Evolutionary conservation across 2,329 filamentous ascomycete species (phyloP).

Genomic region (Scedosporium minutisporum): DNA sequence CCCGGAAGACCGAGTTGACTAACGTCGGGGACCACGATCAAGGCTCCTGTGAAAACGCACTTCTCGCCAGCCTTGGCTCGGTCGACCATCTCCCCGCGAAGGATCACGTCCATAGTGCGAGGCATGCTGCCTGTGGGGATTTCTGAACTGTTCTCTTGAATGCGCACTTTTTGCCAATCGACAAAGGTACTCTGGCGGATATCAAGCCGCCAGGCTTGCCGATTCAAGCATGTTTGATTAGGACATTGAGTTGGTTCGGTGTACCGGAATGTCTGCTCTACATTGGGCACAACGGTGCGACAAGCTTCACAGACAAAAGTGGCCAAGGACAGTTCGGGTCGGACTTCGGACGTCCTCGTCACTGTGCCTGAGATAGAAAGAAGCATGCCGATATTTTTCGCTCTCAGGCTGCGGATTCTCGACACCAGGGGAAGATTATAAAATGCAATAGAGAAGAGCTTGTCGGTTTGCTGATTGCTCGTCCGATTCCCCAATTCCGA

Average conservation of each 20-base stretch:
- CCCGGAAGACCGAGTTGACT: slow-evolving; percentile 90
- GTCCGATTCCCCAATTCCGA: slow-evolving; percentile 65
- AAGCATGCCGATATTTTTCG: slow-evolving; percentile 82
- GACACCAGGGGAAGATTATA: slow-evolving; percentile 88
- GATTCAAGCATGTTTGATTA: slow-evolving; percentile 77
- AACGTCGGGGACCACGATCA: slow-evolving; percentile 95
- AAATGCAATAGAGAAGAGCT: slow-evolving; percentile 85
- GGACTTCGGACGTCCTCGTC: slow-evolving; percentile 91
- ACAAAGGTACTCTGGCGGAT: slow-evolving; percentile 96
- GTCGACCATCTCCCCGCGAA: slow-evolving; percentile 95
- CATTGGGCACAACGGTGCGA: slow-evolving; percentile 72
- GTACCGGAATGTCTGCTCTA: slow-evolving; percentile 96
- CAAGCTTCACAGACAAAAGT: slow-evolving; percentile 90
- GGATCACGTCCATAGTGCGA: slow-evolving; percentile 90
- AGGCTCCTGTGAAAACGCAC: slow-evolving; percentile 91
- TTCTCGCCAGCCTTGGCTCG: slow-evolving; percentile 95
- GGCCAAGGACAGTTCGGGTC: slow-evolving; percentile 82
- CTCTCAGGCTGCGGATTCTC: slow-evolving; percentile 74
- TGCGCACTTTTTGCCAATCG: slow-evolving; percentile 97
- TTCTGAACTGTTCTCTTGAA: slow-evolving; percentile 96
- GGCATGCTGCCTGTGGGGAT: slow-evolving; percentile 99
- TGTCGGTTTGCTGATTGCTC: slow-evolving; percentile 90
- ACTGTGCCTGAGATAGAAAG: slow-evolving; percentile 95
- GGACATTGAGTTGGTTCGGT: slow-evolving; percentile 95
- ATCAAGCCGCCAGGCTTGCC: slow-evolving; percentile 89